Evolutionary conservation across 768 basidiomycete genomes (phyloP).

Genomic region (Lenzites betulinus): DNA sequence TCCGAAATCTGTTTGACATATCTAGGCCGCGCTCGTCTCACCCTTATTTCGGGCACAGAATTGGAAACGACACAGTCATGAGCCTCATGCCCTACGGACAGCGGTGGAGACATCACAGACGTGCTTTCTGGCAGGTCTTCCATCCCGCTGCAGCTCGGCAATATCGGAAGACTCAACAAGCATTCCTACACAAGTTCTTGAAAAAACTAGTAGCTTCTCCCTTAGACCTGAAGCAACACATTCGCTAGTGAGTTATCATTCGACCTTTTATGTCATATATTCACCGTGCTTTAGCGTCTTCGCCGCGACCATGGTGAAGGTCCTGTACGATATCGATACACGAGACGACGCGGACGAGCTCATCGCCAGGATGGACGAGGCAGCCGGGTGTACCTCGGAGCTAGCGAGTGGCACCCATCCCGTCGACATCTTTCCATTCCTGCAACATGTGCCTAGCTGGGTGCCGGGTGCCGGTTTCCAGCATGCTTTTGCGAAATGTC

Average conservation of each 20-base stretch:
- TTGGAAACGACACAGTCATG: conserved; percentile 2
- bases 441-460: conserved; percentile 27
- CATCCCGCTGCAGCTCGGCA: not conserved
- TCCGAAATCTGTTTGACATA: no score
- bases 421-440: conserved; percentile 5
- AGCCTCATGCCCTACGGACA: conserved; percentile 10
- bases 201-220: not conserved
- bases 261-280: not conserved
- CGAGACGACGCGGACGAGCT: conserved; percentile 1
- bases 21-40: no score
- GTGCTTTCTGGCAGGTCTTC: conserved; percentile 18
- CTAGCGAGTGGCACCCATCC: conserved; percentile 1
- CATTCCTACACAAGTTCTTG: not conserved
- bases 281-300: not conserved
- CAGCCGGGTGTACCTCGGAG: not conserved
- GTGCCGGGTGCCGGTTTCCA: conserved; percentile 30
- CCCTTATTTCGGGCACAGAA: not conserved
- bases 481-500: not conserved
- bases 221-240: not conserved
- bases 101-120: conserved; percentile 14
- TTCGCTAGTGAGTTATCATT: conserved; percentile 2
- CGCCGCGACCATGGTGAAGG: conserved; percentile 16
- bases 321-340: conserved; percentile 17
- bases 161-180: not conserved
- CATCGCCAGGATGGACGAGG: not conserved